Conservation (phyloP, 129 eudicot species). For the Helichrysum umbraculigerum region DNA sequence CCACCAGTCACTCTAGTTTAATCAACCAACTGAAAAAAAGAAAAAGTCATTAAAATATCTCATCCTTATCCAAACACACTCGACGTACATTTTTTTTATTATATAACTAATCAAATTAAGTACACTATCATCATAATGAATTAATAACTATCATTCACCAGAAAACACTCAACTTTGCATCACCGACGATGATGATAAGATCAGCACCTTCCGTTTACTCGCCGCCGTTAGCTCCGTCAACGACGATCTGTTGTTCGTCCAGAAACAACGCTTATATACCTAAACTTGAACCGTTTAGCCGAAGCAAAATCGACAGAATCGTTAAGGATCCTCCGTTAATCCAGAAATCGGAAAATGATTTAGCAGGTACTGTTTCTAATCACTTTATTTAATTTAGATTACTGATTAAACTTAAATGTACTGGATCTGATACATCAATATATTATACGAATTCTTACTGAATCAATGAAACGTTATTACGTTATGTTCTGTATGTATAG, state of each 20-base stretch:
- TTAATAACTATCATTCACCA: background rate
- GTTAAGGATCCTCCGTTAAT: conserved; percentile 43
- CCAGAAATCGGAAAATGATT: conserved; percentile 40
- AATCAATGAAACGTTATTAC: background rate
- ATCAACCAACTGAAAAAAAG: background rate
- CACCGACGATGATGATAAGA: conserved; percentile 30
- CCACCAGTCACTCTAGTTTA: conserved; percentile 10
- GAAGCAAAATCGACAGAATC: conserved; percentile 30
- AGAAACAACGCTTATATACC: conserved; percentile 43
- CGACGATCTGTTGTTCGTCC: conserved; percentile 31
- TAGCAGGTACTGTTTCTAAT: conserved; percentile 27
- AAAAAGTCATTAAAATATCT: conserved; percentile 28
- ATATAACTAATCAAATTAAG: no score
- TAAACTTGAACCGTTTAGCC: conserved; percentile 42
- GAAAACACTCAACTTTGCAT: background rate
- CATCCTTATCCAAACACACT: conserved; percentile 37
- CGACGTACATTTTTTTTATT: background rate
- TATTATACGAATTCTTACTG: background rate
- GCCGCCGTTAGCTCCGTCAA: conserved; percentile 24
- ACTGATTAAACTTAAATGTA: background rate
- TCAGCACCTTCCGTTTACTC: conserved; percentile 17
- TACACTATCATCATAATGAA: no score
- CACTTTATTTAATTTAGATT: background rate
- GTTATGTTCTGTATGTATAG: background rate
- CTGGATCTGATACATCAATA: background rate